These are phyloP conservation scores for Golubevia pallescens DNA, from an alignment of 1,284 basidiomycete genomes.

Conservation along the genomic window DNA sequence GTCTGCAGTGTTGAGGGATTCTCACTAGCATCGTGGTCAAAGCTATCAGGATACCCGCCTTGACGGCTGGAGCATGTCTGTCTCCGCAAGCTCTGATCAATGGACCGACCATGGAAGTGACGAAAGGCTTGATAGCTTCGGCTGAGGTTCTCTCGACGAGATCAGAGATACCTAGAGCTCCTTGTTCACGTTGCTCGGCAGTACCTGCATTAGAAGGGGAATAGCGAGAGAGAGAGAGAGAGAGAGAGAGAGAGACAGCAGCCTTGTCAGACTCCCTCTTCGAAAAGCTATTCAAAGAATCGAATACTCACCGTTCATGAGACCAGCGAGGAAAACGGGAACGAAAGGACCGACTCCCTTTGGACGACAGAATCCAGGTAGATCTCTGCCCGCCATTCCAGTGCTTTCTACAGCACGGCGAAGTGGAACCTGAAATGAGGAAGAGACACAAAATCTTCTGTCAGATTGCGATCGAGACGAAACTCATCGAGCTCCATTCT, in stretches of 20 bases:
- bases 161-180: constrained; percentile 91
- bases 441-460: neutral
- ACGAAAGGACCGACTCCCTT: constrained; percentile 89
- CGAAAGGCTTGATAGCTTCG: constrained; percentile 89
- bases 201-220: constrained; percentile 50
- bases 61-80: constrained; percentile 57
- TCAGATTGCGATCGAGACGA: constrained; percentile 62
- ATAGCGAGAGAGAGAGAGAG: neutral
- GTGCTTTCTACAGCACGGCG: constrained; percentile 86
- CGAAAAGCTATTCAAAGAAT: no score
- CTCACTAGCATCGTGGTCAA: constrained; percentile 53
- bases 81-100: constrained; percentile 72
- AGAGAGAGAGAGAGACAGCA: neutral
- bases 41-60: constrained; percentile 52
- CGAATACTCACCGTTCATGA: constrained; percentile 63
- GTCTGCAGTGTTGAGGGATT: constrained; percentile 88
- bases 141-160: constrained; percentile 89
- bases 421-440: constrained; percentile 78
- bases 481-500: neutral
- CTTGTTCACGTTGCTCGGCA: constrained; percentile 76
- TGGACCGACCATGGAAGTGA: constrained; percentile 93
- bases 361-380: constrained; percentile 86
- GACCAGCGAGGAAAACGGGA: constrained; percentile 85
- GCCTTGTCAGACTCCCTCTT: no score
- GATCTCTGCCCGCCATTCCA: constrained; percentile 77